phyloP scores from a whole-genome alignment of 768 basidiomycete genomes.

The Dictyophora rubrovolvata region DNA sequence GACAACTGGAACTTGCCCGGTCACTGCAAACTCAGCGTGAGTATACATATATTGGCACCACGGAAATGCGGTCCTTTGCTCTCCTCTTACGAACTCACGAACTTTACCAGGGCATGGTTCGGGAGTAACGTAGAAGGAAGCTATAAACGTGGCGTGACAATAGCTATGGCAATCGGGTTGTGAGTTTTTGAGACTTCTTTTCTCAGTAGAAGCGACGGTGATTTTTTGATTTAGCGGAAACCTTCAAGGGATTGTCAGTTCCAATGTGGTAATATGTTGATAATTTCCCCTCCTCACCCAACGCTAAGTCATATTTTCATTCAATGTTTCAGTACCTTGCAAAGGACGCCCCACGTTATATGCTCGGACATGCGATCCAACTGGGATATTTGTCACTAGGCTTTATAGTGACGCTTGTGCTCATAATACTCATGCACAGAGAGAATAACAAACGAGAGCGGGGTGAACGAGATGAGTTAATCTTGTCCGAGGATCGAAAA shows the following conservation, averaged over 20 bases:
- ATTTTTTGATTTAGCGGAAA: slow-evolving; percentile 39
- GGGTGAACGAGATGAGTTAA: slow-evolving; percentile 60
- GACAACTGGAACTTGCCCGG: slow-evolving; percentile 64
- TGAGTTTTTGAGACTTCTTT: slow-evolving; percentile 20
- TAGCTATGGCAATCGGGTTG: slow-evolving; percentile 62
- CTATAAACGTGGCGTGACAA: slow-evolving; percentile 63
- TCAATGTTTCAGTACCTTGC: slow-evolving; percentile 47
- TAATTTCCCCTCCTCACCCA: background rate
- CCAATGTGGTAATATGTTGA: slow-evolving; percentile 44
- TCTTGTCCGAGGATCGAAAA: slow-evolving; percentile 16
- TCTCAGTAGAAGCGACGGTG: background rate
- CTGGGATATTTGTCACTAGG: slow-evolving; percentile 64
- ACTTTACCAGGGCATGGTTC: slow-evolving; percentile 33
- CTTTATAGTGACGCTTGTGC: slow-evolving; percentile 33
- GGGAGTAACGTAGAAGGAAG: slow-evolving; percentile 69
- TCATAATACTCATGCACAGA: slow-evolving; percentile 34
- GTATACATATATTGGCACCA: slow-evolving; percentile 13
- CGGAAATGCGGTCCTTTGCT: background rate
- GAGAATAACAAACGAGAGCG: slow-evolving; percentile 58
- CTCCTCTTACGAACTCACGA: background rate
- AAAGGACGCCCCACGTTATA: slow-evolving; percentile 58
- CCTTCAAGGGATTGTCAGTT: slow-evolving; percentile 65
- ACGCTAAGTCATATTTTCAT: background rate
- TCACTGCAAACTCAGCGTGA: slow-evolving; percentile 49
- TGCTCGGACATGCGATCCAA: slow-evolving; percentile 49